These are phyloP conservation scores for Tolypocladium ovalisporum DNA, from an alignment of 2,329 filamentous ascomycete genomes.

Conservation along the genomic window DNA sequence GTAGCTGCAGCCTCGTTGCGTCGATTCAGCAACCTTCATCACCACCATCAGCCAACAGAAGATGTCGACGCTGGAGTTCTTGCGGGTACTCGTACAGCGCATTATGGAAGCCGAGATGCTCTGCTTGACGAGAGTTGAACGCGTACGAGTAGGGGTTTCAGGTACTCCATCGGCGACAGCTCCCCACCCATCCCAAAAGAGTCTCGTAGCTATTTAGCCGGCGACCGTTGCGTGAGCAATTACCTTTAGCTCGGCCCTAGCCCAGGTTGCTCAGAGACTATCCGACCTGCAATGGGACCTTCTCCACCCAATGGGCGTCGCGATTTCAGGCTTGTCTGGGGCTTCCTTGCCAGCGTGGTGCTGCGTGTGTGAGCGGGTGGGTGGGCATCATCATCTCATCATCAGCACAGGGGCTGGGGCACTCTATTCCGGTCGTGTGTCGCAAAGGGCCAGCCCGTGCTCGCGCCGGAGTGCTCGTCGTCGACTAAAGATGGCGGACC, in stretches of 20 bases:
- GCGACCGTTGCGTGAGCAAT: neutral
- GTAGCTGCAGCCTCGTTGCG: neutral
- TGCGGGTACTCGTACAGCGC: neutral
- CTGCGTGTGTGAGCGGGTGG: neutral
- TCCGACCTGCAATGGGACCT: neutral
- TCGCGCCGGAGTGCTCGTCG: neutral
- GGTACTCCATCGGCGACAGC: neutral
- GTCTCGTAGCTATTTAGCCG: neutral
- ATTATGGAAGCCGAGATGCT: neutral
- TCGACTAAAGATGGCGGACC: neutral
- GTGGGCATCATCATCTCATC: neutral
- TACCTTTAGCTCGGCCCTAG: slow-evolving; percentile 1
- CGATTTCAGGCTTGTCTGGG: neutral
- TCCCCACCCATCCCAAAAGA: neutral
- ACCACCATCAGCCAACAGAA: neutral
- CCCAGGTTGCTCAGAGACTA: neutral
- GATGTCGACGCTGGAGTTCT: neutral
- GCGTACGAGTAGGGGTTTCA: neutral
- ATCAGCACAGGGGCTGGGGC: neutral
- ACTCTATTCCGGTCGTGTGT: neutral
- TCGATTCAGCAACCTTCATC: neutral
- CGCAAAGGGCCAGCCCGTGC: too few relatives aligned
- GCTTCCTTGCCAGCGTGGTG: neutral
- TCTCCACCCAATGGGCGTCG: neutral
- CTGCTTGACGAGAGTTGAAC: neutral